Conservation (phyloP, 148 eudicot genomes). For the Heliamphora exappendiculata region DNA sequence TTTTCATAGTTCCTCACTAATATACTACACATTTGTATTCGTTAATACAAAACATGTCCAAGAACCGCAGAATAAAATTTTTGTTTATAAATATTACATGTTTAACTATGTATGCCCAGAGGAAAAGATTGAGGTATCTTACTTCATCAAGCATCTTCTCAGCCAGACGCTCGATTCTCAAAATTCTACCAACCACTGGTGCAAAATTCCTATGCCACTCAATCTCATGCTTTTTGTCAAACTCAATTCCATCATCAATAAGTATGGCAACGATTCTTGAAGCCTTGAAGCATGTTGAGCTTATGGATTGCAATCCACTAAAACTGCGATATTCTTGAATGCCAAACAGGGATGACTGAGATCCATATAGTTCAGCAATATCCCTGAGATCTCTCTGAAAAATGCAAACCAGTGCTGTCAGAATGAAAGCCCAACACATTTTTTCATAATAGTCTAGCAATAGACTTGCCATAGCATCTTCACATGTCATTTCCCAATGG, state of each 20-base stretch:
- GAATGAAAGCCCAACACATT: not conserved
- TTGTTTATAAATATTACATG: not conserved
- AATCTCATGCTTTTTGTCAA: slow-evolving; percentile 55
- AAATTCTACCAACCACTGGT: slow-evolving; percentile 71
- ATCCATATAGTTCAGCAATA: slow-evolving; percentile 71
- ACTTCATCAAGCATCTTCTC: slow-evolving; percentile 74
- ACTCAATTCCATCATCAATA: slow-evolving; percentile 77
- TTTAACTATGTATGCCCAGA: not conserved
- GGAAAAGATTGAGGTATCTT: slow-evolving; percentile 17
- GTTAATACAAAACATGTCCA: not conserved
- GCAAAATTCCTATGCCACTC: slow-evolving; percentile 66
- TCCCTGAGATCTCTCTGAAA: slow-evolving; percentile 83
- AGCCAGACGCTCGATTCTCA: slow-evolving; percentile 81
- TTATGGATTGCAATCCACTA: slow-evolving; percentile 46
- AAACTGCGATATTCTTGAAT: slow-evolving; percentile 57
- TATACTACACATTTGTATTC: not conserved
- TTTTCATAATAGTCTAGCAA: not conserved
- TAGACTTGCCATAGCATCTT: not conserved
- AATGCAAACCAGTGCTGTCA: slow-evolving; percentile 2
- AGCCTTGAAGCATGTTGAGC: slow-evolving; percentile 65
- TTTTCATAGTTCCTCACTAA: not conserved
- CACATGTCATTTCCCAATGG: not conserved
- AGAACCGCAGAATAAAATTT: not conserved
- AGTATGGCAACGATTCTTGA: slow-evolving; percentile 67
- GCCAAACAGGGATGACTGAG: slow-evolving; percentile 48